Conservation (phyloP, 495 filamentous ascomycete genomes). For the Penicillium manginii region DNA sequence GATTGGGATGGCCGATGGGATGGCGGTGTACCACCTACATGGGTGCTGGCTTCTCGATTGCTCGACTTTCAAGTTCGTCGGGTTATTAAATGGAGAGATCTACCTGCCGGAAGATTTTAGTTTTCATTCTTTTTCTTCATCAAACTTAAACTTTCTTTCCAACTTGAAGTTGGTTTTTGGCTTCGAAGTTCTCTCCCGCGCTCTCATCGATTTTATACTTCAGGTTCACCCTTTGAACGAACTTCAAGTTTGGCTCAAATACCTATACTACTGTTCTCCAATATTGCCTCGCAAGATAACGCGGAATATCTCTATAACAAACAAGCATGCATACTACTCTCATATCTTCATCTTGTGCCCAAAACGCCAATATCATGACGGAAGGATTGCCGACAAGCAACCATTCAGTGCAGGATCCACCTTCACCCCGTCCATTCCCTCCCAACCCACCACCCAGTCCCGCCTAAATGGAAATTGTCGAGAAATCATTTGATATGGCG, state of each 20-base stretch:
- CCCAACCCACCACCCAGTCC: constrained; percentile 51
- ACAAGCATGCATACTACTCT: background rate
- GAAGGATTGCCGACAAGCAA: constrained; percentile 17
- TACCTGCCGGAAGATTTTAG: constrained; percentile 5
- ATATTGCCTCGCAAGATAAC: too few species aligned
- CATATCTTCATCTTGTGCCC: background rate
- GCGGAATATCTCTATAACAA: too few species aligned
- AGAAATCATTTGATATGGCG: constrained; percentile 17
- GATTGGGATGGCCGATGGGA: constrained; percentile 33
- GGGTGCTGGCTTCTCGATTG: constrained; percentile 19
- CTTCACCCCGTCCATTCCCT: constrained; percentile 46
- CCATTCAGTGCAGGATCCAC: constrained; percentile 39
- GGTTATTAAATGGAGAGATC: constrained; percentile 25
- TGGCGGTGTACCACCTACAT: constrained; percentile 44
- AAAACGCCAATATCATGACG: constrained; percentile 6
- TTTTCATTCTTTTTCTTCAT: background rate
- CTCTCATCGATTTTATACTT: background rate
- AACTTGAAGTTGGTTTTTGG: background rate
- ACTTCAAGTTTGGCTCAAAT: too few species aligned
- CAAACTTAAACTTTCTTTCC: background rate
- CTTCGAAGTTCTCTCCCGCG: background rate
- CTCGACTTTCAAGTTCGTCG: constrained; percentile 7
- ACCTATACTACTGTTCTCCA: too few species aligned
- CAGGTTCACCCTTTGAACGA: too few species aligned
- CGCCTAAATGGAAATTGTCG: constrained; percentile 24